Conservation (phyloP, 192 early-diverging fungal species). For the Entomortierella lignicola region DNA sequence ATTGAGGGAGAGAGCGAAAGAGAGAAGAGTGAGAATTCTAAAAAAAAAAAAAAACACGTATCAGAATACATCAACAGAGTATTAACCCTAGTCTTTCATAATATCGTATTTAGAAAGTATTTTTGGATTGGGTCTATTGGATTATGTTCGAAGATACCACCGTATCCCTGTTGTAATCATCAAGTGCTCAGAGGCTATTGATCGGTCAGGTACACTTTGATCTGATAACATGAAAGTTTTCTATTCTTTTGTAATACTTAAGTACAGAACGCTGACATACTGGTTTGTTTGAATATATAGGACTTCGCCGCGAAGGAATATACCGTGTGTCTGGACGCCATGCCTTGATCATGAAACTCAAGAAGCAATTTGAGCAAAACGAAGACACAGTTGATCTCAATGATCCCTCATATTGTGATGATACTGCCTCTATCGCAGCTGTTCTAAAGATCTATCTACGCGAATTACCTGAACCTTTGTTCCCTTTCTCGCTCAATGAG, state of each 20-base stretch:
- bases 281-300: background rate
- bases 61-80: background rate
- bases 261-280: too few relatives aligned
- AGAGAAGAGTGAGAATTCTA: background rate
- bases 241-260: too few relatives aligned
- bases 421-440: conserved; percentile 69
- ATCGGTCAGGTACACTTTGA: conserved; percentile 31
- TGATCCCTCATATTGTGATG: conserved; percentile 53
- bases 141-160: conserved; percentile 36
- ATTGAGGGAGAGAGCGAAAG: background rate
- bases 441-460: conserved; percentile 75
- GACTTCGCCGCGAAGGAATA: conserved; percentile 38
- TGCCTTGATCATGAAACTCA: conserved; percentile 45
- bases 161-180: conserved; percentile 42
- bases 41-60: background rate
- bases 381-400: conserved; percentile 41
- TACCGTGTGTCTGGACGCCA: conserved; percentile 50
- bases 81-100: background rate
- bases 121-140: conserved; percentile 28
- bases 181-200: conserved; percentile 44
- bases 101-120: conserved; percentile 22
- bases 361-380: conserved; percentile 33
- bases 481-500: conserved; percentile 64
- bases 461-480: conserved; percentile 71
- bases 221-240: too few relatives aligned